Evolutionary conservation across 805 yeast genomes (phyloP).

Genomic region (Wickerhamia fluorescens): DNA sequence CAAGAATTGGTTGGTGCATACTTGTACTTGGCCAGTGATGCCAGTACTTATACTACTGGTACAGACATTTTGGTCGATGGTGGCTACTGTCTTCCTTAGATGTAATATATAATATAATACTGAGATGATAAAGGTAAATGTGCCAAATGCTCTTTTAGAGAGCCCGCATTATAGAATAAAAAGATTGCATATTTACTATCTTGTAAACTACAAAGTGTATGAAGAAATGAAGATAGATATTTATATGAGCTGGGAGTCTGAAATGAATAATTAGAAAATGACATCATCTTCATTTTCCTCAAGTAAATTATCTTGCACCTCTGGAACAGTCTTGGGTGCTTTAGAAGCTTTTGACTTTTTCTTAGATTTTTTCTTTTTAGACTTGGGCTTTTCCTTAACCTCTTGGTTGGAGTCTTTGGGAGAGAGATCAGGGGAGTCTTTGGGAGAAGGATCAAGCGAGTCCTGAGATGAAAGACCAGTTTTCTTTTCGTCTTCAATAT

Average conservation of each 20-base stretch:
- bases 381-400: too few species aligned
- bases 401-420: too few species aligned
- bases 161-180: background rate
- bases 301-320: too few species aligned
- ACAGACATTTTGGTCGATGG: constrained; percentile 41
- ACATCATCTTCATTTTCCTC: constrained; percentile 42
- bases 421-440: constrained; percentile 1
- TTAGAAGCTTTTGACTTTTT: constrained; percentile 20
- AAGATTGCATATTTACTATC: too few species aligned
- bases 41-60: constrained; percentile 38
- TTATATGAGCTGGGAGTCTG: too few species aligned
- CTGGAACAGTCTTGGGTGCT: too few species aligned
- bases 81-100: constrained; percentile 26
- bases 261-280: constrained; percentile 20
- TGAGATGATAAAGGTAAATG: background rate
- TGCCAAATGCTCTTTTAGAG: background rate
- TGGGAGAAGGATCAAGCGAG: background rate
- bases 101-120: constrained; percentile 1
- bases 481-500: too few species aligned
- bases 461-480: too few species aligned
- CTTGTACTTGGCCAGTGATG: constrained; percentile 38
- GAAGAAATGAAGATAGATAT: constrained; percentile 1
- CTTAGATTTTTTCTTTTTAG: constrained; percentile 22
- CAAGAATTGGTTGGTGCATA: constrained; percentile 42
- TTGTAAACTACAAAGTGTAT: too few species aligned